Base-by-base conservation (phyloP, 2,329 filamentous ascomycete species). In the Westerdykella ornata region DNA sequence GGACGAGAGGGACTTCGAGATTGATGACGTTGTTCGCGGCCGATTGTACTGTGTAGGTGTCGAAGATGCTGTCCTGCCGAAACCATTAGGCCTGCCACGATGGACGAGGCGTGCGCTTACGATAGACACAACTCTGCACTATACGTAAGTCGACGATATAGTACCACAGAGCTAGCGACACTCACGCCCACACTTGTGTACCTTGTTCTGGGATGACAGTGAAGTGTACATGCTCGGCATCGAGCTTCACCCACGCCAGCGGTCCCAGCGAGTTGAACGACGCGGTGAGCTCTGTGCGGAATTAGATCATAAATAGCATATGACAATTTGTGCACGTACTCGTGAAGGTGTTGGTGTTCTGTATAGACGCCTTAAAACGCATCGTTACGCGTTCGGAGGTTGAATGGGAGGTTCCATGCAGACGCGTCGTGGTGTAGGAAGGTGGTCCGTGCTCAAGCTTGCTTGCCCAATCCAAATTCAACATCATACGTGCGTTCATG, bases 151-250 rank as follows among this genome's bases (percentile, higher is more conserved):
- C 8, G 33, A 35, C 14, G 30, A 39, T 34, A 33, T 33, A 13
- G 14, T 22, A 36, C 41, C 33, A 40, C 43, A 11, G 36, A 26
- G 22, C 22, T 44, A 33, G 30, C 14, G 26, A 60, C 53, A 80
- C 82, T 62, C 75, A 89, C 75, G 88, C 87, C 92, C 92, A 98
- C 41, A 97, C 90, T 73, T 97, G 90, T 7, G 88, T 94, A 45
- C 92, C 90, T 58, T 86, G 84, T 62, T 96, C 88, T 1, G 92
- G 89, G 47, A 97, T 90, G 57, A 97, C 86, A 45, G 92, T 97
- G 70, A 98, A 95, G 54, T 89, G 88, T 42, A 90, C 82, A 41
- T 83, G 82, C 44, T 89, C 82, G 68, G 94, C 80, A 68, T 90
- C 87, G 26, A 98, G 78, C 51, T 88, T 85, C 49, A 95, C 76